Conservation (phyloP, 2,329 filamentous ascomycete genomes). For the Paecilomyces niveus region DNA sequence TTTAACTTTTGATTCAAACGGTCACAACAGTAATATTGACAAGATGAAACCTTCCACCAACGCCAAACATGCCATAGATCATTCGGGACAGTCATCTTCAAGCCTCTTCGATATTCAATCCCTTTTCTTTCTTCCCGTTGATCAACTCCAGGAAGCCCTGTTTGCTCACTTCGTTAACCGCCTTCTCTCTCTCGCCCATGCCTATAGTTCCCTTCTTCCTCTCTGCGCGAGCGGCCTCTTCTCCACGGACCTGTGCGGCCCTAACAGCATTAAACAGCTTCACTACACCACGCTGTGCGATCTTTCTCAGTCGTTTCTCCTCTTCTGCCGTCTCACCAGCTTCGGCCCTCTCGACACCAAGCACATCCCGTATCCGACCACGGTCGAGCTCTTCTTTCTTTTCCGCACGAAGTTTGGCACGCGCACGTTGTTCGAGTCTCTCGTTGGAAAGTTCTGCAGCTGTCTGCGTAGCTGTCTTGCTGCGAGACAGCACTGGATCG, state of each 20-base stretch:
- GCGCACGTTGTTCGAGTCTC: conserved; percentile 74
- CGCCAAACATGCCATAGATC: conserved; percentile 24
- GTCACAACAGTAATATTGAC: conserved; percentile 5
- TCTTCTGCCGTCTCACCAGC: conserved; percentile 54
- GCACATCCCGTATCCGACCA: conserved; percentile 79
- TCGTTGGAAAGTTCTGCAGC: conserved; percentile 66
- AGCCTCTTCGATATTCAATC: conserved; percentile 38
- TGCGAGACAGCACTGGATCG: conserved; percentile 88
- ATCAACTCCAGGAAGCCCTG: conserved; percentile 91
- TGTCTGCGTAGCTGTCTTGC: conserved; percentile 64
- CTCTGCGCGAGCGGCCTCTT: conserved; percentile 62
- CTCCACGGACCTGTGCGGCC: conserved; percentile 82
- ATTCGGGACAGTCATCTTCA: conserved; percentile 14
- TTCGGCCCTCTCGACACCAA: conserved; percentile 54
- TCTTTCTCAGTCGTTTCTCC: conserved; percentile 76
- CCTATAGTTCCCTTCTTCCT: conserved; percentile 70
- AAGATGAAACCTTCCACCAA: conserved; percentile 14
- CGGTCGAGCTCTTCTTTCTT: conserved; percentile 74
- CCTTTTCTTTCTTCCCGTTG: conserved; percentile 48
- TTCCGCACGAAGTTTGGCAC: conserved; percentile 70
- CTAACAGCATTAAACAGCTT: conserved; percentile 95
- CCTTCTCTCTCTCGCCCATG: conserved; percentile 72
- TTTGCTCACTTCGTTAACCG: conserved; percentile 92
- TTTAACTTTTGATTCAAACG: background rate
- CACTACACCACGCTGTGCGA: conserved; percentile 86